Percentiles rank a stretch among this genome's conserved stretches.
phyloP scores from a whole-genome alignment of 2,329 filamentous ascomycete species.

The Neonectria neomacrospora region DNA sequence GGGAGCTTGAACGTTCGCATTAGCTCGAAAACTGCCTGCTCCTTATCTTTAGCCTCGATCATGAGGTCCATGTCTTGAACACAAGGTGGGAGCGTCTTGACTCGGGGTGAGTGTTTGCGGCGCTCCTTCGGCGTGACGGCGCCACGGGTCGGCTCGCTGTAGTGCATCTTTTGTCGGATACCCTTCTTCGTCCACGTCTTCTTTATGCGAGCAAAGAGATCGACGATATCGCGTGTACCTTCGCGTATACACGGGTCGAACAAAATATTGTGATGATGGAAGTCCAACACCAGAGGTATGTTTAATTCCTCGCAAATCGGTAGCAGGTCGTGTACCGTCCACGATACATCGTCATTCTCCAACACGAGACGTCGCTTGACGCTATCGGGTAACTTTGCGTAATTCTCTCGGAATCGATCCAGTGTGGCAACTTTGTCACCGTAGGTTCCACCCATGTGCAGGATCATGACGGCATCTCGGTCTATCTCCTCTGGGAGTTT shows the following conservation, averaged over 20 bases:
- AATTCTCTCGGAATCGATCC: slow-evolving; percentile 81
- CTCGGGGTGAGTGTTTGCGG: slow-evolving; percentile 86
- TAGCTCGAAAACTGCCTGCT: slow-evolving; percentile 93
- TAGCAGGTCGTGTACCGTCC: slow-evolving; percentile 90
- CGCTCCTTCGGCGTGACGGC: slow-evolving; percentile 82
- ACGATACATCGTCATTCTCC: slow-evolving; percentile 94
- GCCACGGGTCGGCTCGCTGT: slow-evolving; percentile 74
- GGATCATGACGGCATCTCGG: slow-evolving; percentile 90
- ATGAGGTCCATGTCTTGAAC: slow-evolving; percentile 90
- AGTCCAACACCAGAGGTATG: slow-evolving; percentile 92
- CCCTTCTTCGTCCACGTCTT: slow-evolving; percentile 86
- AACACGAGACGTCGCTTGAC: slow-evolving; percentile 86
- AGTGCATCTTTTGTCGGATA: slow-evolving; percentile 97
- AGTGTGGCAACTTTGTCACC: slow-evolving; percentile 86
- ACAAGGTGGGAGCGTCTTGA: slow-evolving; percentile 84
- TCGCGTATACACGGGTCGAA: slow-evolving; percentile 82
- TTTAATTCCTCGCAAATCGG: slow-evolving; percentile 94
- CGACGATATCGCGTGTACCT: slow-evolving; percentile 83
- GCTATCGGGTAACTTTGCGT: slow-evolving; percentile 70
- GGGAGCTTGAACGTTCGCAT: slow-evolving; percentile 90
- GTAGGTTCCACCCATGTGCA: slow-evolving; percentile 93
- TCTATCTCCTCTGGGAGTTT: slow-evolving; percentile 81
- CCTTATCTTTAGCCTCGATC: slow-evolving; percentile 99
- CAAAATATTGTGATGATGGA: slow-evolving; percentile 94
- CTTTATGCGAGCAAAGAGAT: slow-evolving; percentile 78